Base-by-base conservation (phyloP, 805 yeast species). In the Jamesozyma jinghongensis region DNA sequence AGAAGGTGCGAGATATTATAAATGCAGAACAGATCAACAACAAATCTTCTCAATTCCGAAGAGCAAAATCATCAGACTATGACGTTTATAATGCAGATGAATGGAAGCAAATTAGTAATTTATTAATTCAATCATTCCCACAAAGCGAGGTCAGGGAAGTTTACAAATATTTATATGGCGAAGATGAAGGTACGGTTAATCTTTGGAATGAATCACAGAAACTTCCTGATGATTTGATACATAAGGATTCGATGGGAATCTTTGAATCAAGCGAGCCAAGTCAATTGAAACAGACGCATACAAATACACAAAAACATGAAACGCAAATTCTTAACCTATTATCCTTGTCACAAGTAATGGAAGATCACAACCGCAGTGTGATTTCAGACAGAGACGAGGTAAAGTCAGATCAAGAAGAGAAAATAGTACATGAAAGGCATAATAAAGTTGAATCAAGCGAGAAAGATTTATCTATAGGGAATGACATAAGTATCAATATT, bases 1-100 rank as follows among this genome's bases (percentile, higher is more conserved):
- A 40, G 16, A 61, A 61, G 39, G 50, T 57, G 2, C 51, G 48
- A 35, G 57, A 57, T 34, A 47, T 58, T 32, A 38, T 56, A 3
- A 44, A 45, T 10, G 17, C 26, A 13, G 48, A 47, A 18, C 31
- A 33, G 22, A 34, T 40, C 6, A 11, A 13, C 18, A 11, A 10
- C 11, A 19, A 13, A 33, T 13, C 18, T 37, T 36, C 17, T 34
- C 31, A 3, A 39, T 19, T 12, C 16, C 29, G 12, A 36, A 19
- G 14, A 14, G 19, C 12, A 40, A 34, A 7, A 32, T 19, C 4
- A 36, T 36, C 3, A 7, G 19, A 16, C 20, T 31, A 19, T 39
- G 57, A 57, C 30, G 53, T 54, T 1, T 61, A 57, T 43, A 54
- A 53, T 36, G 50, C 50, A 13, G 46, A 49, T 28, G 65, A 61